These are phyloP conservation scores for Phytomonas francai DNA, from an alignment of 208 protist species.

Conservation along the genomic window DNA sequence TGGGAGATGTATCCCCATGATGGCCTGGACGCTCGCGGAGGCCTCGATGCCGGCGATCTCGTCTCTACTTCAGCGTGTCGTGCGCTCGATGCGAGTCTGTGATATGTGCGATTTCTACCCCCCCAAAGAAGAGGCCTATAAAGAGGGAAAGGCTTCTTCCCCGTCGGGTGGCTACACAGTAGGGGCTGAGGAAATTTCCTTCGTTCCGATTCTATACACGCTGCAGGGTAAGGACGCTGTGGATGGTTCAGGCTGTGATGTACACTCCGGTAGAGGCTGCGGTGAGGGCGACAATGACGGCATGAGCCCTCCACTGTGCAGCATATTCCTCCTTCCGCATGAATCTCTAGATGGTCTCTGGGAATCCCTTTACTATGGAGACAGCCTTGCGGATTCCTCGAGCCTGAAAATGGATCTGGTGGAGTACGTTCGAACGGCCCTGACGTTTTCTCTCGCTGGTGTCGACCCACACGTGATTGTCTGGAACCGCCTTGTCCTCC, in stretches of 20 bases:
- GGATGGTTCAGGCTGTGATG: too few species aligned
- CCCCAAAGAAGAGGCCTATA: not conserved
- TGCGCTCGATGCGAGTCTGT: slow-evolving; percentile 40
- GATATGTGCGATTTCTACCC: slow-evolving; percentile 22
- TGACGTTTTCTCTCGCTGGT: slow-evolving; percentile 77
- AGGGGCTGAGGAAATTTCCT: not conserved
- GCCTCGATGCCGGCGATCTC: slow-evolving; percentile 9
- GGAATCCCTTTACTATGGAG: slow-evolving; percentile 84
- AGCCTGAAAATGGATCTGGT: slow-evolving; percentile 87
- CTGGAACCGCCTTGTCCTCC: slow-evolving; percentile 78
- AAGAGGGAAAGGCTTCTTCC: too few species aligned
- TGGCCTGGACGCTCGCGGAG: slow-evolving; percentile 6
- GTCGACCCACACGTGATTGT: slow-evolving; percentile 76
- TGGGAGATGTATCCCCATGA: too few species aligned
- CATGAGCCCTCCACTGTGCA: slow-evolving; percentile 30
- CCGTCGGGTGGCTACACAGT: not conserved
- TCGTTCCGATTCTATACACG: slow-evolving; percentile 10
- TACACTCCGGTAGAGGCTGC: not conserved
- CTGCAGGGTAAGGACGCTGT: slow-evolving; percentile 3
- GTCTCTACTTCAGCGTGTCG: slow-evolving; percentile 14
- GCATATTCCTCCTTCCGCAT: slow-evolving; percentile 52
- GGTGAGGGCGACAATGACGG: slow-evolving; percentile 12
- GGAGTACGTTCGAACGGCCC: slow-evolving; percentile 79
- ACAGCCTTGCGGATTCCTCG: slow-evolving; percentile 28
- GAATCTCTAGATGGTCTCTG: slow-evolving; percentile 70